Conservation (phyloP, 495 filamentous ascomycete genomes). For the Aspergillus wentii region DNA sequence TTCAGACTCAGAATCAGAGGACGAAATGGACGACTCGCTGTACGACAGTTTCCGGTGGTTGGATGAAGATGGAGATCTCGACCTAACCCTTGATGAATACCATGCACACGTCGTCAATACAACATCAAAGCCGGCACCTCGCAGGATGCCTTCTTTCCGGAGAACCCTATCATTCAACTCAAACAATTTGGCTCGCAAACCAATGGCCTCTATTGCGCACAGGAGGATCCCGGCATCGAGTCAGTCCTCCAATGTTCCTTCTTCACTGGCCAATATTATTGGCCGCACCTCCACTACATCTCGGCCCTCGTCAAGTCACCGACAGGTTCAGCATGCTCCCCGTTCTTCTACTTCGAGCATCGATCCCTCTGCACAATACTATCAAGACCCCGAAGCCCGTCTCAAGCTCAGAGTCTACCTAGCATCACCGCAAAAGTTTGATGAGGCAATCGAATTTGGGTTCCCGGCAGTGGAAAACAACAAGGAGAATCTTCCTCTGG, state of each 20-base stretch:
- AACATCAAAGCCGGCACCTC: conserved; percentile 16
- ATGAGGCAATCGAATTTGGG: conserved; percentile 90
- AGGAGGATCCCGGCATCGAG: conserved; percentile 12
- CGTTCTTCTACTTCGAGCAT: conserved; percentile 51
- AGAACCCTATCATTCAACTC: conserved; percentile 43
- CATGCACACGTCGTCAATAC: conserved; percentile 38
- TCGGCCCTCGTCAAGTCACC: conserved; percentile 25
- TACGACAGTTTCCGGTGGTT: conserved; percentile 74
- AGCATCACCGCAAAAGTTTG: conserved; percentile 89
- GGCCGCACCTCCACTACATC: conserved; percentile 39
- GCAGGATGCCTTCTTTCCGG: conserved; percentile 38
- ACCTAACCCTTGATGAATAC: conserved; percentile 59
- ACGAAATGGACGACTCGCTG: conserved; percentile 47
- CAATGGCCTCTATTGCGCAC: conserved; percentile 10
- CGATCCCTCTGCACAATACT: conserved; percentile 73
- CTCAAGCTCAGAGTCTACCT: conserved; percentile 84
- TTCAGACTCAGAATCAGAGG: conserved; percentile 29
- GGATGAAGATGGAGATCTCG: conserved; percentile 71
- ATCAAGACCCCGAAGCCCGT: conserved; percentile 86
- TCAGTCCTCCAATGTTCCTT: conserved; percentile 10
- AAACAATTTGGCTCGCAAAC: conserved; percentile 13
- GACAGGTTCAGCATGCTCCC: conserved; percentile 16
- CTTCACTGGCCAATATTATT: conserved; percentile 26
- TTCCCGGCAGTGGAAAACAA: conserved; percentile 62
- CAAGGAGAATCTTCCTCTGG: conserved; percentile 19